Conservation (phyloP, 345 rosid genomes). For the Sisymbrium irio region DNA sequence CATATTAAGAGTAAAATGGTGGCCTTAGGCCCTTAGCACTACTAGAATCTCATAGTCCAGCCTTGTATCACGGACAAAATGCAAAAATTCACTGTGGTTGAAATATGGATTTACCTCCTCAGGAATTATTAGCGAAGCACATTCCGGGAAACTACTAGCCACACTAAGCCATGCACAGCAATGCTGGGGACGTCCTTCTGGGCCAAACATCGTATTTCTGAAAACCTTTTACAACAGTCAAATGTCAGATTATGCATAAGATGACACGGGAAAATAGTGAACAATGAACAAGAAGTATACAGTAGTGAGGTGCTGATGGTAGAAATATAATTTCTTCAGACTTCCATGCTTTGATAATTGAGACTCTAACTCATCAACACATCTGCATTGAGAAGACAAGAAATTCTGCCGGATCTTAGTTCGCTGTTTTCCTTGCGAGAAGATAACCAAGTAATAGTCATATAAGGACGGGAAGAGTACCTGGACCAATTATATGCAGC, state of each 20-base stretch:
- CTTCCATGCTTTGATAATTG: conserved; percentile 97
- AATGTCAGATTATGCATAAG: conserved; percentile 26
- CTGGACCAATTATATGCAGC: conserved; percentile 98
- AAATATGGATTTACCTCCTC: conserved; percentile 70
- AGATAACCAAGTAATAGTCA: conserved; percentile 3
- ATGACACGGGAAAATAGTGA: conserved; percentile 5
- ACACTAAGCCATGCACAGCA: conserved; percentile 99
- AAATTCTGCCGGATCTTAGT: neutral
- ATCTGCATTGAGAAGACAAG: conserved; percentile 50
- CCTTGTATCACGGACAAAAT: neutral
- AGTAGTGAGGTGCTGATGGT: conserved; percentile 90
- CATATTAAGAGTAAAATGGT: conserved; percentile 4
- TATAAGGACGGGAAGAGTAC: conserved; percentile 38
- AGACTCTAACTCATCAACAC: conserved; percentile 89
- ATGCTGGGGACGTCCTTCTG: conserved; percentile 99
- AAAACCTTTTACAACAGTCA: conserved; percentile 62
- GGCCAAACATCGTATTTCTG: conserved; percentile 99
- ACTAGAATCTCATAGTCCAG: conserved; percentile 12
- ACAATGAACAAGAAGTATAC: conserved; percentile 40
- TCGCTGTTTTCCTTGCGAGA: conserved; percentile 6
- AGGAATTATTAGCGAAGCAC: conserved; percentile 90
- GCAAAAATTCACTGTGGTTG: neutral
- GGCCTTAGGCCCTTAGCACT: conserved; percentile 18
- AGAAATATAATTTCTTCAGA: conserved; percentile 85
- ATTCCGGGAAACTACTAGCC: conserved; percentile 97